Evolutionary conservation across 805 yeast genomes (phyloP).

Genomic region (Kodamaea hsintzibuensis): DNA sequence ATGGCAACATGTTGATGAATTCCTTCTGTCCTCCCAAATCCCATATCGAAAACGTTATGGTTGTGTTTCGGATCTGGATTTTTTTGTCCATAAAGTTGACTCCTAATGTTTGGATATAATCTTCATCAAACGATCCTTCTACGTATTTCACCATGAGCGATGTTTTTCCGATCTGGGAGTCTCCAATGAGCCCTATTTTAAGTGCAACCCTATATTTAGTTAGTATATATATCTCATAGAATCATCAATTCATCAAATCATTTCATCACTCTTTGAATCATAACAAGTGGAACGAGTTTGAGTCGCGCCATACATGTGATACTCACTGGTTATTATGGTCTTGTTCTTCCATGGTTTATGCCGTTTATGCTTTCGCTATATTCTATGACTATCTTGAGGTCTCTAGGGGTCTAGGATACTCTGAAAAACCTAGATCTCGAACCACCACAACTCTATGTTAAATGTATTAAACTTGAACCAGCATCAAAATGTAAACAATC

Average conservation of each 20-base stretch:
- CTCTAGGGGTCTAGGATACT: not conserved
- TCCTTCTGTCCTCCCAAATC: conserved; percentile 96
- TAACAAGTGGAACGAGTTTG: not conserved
- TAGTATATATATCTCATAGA: conserved; percentile 23
- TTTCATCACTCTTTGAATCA: not conserved
- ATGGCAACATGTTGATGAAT: conserved; percentile 91
- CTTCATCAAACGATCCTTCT: conserved; percentile 90
- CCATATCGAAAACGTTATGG: conserved; percentile 90
- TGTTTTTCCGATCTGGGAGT: conserved; percentile 94
- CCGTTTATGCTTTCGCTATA: not conserved
- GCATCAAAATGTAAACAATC: not conserved
- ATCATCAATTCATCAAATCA: not conserved
- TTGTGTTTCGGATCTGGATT: conserved; percentile 79
- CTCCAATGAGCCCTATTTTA: conserved; percentile 92
- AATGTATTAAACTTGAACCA: not conserved
- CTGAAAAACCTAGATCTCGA: not conserved
- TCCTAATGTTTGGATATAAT: conserved; percentile 90
- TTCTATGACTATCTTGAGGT: not conserved
- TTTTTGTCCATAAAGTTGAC: conserved; percentile 93
- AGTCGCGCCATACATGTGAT: not conserved
- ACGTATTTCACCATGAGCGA: conserved; percentile 96
- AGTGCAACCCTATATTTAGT: conserved; percentile 52
- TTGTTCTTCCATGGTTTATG: conserved; percentile 17
- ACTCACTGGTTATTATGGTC: conserved; percentile 42
- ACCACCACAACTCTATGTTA: not conserved